Conservation (phyloP, 495 filamentous ascomycete species). For the Darksidea phi region DNA sequence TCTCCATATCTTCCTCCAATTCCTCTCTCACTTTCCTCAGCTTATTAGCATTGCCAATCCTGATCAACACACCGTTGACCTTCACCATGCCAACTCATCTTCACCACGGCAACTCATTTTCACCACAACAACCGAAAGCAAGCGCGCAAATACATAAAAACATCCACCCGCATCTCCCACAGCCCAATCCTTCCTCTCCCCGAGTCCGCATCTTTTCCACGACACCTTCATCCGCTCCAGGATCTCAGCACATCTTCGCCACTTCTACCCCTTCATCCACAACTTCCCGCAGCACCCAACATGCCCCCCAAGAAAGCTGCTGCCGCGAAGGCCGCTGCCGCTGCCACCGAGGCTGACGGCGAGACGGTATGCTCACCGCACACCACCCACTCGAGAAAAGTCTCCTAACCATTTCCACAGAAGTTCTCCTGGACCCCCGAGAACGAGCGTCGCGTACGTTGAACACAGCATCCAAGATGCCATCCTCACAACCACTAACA, state of each 20-base stretch:
- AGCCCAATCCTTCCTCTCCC: not conserved
- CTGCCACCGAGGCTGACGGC: not conserved
- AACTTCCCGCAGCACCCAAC: not conserved
- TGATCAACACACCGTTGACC: too few relatives aligned
- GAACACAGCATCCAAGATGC: not conserved
- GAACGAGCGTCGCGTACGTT: slow-evolving; percentile 16
- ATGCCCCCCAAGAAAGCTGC: slow-evolving; percentile 16
- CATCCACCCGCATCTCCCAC: too few relatives aligned
- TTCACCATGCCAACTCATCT: too few relatives aligned
- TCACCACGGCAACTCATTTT: too few relatives aligned
- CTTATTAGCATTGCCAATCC: too few relatives aligned
- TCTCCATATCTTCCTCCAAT: too few relatives aligned
- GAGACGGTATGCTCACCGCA: not conserved
- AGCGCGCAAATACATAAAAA: too few relatives aligned
- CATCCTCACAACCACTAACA: not conserved
- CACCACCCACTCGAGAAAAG: not conserved
- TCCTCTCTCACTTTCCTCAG: too few relatives aligned
- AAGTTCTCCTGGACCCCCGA: slow-evolving; percentile 25
- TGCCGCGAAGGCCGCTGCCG: not conserved
- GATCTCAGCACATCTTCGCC: not conserved
- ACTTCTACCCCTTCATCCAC: not conserved
- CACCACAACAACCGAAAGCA: not conserved
- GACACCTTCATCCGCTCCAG: not conserved
- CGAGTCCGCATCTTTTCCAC: not conserved
- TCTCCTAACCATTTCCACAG: slow-evolving; percentile 1